Base-by-base conservation (phyloP, 495 filamentous ascomycete species). In the Aspergillus ostianus region DNA sequence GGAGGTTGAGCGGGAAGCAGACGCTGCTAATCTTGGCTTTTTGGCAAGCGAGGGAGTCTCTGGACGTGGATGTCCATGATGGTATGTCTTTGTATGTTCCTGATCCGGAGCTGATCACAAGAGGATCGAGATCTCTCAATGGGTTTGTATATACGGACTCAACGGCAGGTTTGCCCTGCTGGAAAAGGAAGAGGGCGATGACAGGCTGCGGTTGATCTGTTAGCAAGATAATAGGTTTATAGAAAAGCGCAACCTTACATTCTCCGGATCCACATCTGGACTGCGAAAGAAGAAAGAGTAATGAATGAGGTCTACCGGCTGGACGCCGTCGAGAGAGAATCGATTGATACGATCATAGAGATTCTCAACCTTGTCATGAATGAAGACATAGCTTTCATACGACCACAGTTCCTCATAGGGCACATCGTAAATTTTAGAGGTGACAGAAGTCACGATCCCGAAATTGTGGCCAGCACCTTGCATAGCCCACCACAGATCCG, bases 391-490 rank as follows among this genome's bases (percentile, higher is more conserved):
- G 6, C 30, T 52, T 46, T 62, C 59, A 32, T 51, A 53, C 4
- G 59, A 53, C 63, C 63, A 66, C 18, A 54, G 6, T 4, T 53
- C 57, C 6, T 50, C 30, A 13, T 57, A 21, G 10, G 44, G 44
- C 12, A 66, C 54, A 26, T 66, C 63, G 44, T 66, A 62, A 19
- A 66, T 58, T 50, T 60, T 66, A 17, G 49, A 53, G 10, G 63
- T 66, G 19, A 62, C 13, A 6, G 63, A 66, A n/a, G 63, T 66
- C 9, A 66, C 63, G 21, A 66, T 62, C 47, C 63, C 63, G 20
- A 62, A 66, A 47, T 66, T 66, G 36, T 66, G 63, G 32, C 63
- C 63, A 4, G 63, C 63, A 21, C 63, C 63, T 21, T 62, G 57
- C 56, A 66, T 56, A 4, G 59, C 63, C 64, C 64, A 66, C 56